Evolutionary conservation across 208 protist genomes (phyloP).

Genomic region (Leishmania amazonensis): DNA sequence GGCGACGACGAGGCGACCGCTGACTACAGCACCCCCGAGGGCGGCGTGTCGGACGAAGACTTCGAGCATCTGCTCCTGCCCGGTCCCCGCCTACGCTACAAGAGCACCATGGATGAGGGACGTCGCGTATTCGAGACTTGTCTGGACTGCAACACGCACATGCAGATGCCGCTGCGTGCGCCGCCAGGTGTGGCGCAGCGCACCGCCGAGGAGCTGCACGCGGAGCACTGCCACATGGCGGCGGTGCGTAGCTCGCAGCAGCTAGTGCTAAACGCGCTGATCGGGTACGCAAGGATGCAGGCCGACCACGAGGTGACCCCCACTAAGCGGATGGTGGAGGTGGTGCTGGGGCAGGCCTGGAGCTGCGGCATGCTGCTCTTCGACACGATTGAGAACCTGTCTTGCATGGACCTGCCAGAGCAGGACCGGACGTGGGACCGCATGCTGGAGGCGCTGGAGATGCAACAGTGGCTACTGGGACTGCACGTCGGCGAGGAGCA

Average conservation of each 20-base stretch:
- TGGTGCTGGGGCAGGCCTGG: constrained; percentile 88
- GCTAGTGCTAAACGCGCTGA: constrained; percentile 79
- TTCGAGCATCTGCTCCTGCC: constrained; percentile 77
- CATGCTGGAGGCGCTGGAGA: constrained; percentile 71
- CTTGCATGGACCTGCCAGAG: constrained; percentile 70
- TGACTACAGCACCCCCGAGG: constrained; percentile 7
- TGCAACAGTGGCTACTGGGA: constrained; percentile 87
- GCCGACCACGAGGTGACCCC: constrained; percentile 60
- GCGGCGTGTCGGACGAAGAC: constrained; percentile 23
- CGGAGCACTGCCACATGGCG: constrained; percentile 89
- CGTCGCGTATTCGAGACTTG: constrained; percentile 81
- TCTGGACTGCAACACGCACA: constrained; percentile 86
- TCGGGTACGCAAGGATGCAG: constrained; percentile 81
- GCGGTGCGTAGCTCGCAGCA: constrained; percentile 82
- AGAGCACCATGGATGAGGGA: constrained; percentile 53
- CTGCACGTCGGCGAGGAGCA: constrained; percentile 92
- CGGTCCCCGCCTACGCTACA: constrained; percentile 78
- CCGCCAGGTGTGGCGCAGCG: constrained; percentile 68
- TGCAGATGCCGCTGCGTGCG: constrained; percentile 82
- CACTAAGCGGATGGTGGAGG: constrained; percentile 75
- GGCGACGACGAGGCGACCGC: constrained; percentile 4
- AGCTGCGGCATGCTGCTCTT: constrained; percentile 90
- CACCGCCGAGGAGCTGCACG: constrained; percentile 77
- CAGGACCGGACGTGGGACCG: constrained; percentile 75
- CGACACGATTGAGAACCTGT: constrained; percentile 84